phyloP scores from a whole-genome alignment of 148 eudicot species.

The Chenopodium berlandieri region DNA sequence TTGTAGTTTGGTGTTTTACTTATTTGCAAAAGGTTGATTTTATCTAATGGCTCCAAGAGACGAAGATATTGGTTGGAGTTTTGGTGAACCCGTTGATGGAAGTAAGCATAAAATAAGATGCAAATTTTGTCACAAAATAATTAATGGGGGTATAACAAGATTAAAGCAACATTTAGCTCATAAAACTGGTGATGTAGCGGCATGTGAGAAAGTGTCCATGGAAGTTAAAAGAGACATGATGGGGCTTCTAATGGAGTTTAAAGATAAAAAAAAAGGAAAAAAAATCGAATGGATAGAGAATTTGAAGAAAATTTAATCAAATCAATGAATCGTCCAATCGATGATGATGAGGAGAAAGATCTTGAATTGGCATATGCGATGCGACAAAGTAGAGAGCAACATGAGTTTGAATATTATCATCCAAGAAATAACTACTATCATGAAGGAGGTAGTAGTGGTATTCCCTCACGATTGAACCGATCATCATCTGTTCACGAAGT shows the following conservation, averaged over 20 bases:
- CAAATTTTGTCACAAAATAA: background rate
- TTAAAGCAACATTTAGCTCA: conserved; percentile 5
- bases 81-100: background rate
- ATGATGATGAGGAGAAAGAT: conserved; percentile 3
- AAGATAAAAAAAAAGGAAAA: background rate
- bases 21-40: no score
- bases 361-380: background rate
- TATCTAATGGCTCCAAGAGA: background rate
- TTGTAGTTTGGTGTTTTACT: no score
- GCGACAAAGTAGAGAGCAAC: background rate
- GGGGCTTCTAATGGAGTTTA: background rate
- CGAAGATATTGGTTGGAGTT: background rate
- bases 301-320: background rate
- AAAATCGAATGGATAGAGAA: no score
- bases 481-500: background rate
- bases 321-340: background rate
- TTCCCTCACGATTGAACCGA: background rate
- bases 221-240: background rate
- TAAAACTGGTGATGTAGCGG: background rate
- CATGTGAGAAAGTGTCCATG: background rate
- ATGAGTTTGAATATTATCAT: background rate
- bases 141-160: background rate
- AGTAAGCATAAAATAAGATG: background rate
- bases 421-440: background rate
- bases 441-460: background rate